Percentiles rank a stretch among this genome's conserved stretches.
Evolutionary conservation across 2,329 filamentous ascomycete genomes (phyloP).

Genomic region (Ceratocystis huliohia): DNA sequence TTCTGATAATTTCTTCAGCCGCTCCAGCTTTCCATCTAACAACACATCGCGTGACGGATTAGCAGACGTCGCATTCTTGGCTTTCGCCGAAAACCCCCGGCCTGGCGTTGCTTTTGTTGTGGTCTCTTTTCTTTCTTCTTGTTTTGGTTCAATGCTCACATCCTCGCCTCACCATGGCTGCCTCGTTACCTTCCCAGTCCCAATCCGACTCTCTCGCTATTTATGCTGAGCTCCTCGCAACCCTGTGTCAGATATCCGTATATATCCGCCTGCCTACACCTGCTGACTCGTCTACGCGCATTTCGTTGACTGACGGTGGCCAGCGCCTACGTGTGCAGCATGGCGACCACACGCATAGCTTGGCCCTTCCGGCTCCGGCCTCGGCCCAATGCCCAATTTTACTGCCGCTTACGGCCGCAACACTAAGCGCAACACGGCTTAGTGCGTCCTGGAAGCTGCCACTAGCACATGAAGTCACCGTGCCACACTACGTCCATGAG

Average conservation of each 20-base stretch:
- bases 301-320: conserved; percentile 35
- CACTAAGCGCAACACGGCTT: conserved; percentile 25
- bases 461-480: conserved; percentile 25
- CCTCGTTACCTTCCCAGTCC: not conserved
- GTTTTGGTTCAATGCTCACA: not conserved
- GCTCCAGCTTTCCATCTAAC: conserved; percentile 9
- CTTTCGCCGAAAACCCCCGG: not conserved
- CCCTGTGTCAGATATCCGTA: conserved; percentile 52
- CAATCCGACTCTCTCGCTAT: conserved; percentile 27
- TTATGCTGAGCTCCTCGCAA: conserved; percentile 53
- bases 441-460: conserved; percentile 45
- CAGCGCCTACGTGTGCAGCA: conserved; percentile 38
- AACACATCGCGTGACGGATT: not conserved
- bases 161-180: not conserved
- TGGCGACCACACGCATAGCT: conserved; percentile 27
- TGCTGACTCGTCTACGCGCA: conserved; percentile 32
- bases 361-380: conserved; percentile 36
- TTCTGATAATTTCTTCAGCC: conserved; percentile 8
- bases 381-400: conserved; percentile 31
- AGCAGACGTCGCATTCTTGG: not conserved
- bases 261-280: conserved; percentile 39
- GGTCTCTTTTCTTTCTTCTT: not conserved
- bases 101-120: not conserved
- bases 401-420: not conserved
- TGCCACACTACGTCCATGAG: conserved; percentile 27